phyloP scores from a whole-genome alignment of 768 basidiomycete genomes.

The Auricularia cornea region DNA sequence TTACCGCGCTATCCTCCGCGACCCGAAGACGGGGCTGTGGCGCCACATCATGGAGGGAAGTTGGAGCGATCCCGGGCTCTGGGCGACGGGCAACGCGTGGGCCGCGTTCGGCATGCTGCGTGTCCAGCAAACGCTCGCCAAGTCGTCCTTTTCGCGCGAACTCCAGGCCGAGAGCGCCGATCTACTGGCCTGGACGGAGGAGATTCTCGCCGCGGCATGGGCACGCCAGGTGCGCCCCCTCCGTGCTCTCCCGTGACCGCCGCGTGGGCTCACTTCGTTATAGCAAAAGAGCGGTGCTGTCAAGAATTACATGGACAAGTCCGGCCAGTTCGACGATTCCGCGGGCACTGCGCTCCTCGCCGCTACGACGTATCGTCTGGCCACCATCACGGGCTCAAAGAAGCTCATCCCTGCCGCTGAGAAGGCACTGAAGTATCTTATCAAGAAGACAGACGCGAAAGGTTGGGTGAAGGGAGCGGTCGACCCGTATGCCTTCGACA shows the following conservation, averaged over 20 bases:
- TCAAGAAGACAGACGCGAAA: background rate
- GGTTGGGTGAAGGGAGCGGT: constrained; percentile 1
- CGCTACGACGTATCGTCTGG: constrained; percentile 1
- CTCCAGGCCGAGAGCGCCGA: constrained; percentile 25
- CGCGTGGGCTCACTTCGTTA: background rate
- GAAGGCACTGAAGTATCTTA: background rate
- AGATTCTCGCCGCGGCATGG: constrained; percentile 24
- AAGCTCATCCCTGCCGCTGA: background rate
- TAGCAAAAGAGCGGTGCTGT: background rate
- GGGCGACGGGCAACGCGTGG: constrained; percentile 26
- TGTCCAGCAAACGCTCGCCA: constrained; percentile 30
- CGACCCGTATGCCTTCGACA: background rate
- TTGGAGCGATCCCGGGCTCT: constrained; percentile 8
- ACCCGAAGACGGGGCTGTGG: constrained; percentile 13
- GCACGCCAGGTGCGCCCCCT: background rate
- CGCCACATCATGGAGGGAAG: constrained; percentile 19
- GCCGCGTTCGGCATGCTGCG: constrained; percentile 34
- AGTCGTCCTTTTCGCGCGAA: constrained; percentile 16
- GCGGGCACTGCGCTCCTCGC: constrained; percentile 6
- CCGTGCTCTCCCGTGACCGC: too few species aligned
- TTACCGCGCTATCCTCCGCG: constrained; percentile 16
- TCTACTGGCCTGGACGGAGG: constrained; percentile 26
- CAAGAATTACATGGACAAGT: background rate
- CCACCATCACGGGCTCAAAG: background rate
- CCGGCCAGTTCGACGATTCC: background rate